phyloP scores from a whole-genome alignment of 2,329 filamentous ascomycete genomes.

The Cladobotryum mycophilum region DNA sequence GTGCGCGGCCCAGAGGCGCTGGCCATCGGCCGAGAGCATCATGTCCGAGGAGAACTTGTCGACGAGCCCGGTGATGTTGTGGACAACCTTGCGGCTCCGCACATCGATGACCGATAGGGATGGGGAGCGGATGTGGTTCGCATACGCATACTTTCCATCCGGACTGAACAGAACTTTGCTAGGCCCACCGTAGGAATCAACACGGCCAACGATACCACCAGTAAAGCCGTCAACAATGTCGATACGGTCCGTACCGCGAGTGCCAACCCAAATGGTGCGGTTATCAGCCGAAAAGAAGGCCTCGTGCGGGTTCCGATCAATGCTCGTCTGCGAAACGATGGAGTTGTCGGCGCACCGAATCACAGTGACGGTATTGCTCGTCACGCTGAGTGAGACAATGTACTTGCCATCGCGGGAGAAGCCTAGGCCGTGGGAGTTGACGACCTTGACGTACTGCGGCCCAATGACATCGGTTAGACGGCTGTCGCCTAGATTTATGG shows the following conservation, averaged over 20 bases:
- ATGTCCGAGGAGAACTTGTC: slow-evolving; percentile 13
- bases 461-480: slow-evolving; percentile 6
- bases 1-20: slow-evolving; percentile 11
- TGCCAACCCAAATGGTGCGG: slow-evolving; percentile 13
- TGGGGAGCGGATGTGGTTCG: slow-evolving; percentile 12
- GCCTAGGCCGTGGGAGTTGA: slow-evolving; percentile 13
- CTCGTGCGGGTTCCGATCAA: slow-evolving; percentile 12
- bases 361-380: slow-evolving; percentile 13
- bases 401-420: slow-evolving; percentile 12
- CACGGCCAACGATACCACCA: slow-evolving; percentile 8
- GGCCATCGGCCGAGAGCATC: slow-evolving; percentile 12
- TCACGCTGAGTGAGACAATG: slow-evolving; percentile 13
- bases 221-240: slow-evolving; percentile 11
- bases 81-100: slow-evolving; percentile 2
- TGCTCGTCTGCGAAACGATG: slow-evolving; percentile 10
- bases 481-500: slow-evolving; percentile 10
- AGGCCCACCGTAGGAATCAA: slow-evolving; percentile 11
- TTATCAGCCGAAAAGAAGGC: slow-evolving; percentile 14
- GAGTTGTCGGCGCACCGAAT: slow-evolving; percentile 13
- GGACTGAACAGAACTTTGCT: slow-evolving; percentile 15
- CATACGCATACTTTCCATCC: slow-evolving; percentile 12
- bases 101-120: slow-evolving; percentile 13
- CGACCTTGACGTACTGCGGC: slow-evolving; percentile 11
- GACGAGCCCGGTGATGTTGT: slow-evolving; percentile 6
- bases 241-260: slow-evolving; percentile 12